These are phyloP conservation scores for Singerocomus inundabilis DNA, from an alignment of 1,284 basidiomycete species.

Conservation along the genomic window DNA sequence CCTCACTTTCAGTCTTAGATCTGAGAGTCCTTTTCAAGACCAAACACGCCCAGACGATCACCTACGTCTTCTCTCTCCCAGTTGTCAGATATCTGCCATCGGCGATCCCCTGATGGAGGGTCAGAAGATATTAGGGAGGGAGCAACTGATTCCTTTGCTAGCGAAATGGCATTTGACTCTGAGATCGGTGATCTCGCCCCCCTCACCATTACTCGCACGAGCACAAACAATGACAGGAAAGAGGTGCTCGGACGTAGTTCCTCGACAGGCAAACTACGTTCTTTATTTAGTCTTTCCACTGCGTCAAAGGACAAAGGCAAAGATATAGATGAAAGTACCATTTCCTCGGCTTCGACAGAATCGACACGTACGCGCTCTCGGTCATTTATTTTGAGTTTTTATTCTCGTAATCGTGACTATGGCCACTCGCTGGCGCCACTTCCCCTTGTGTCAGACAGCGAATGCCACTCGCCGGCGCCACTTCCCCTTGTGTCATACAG, in stretches of 20 bases:
- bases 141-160: slow-evolving; percentile 50
- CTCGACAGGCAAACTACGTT: slow-evolving; percentile 49
- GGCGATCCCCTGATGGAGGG: too few species aligned
- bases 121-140: too few species aligned
- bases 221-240: slow-evolving; percentile 34
- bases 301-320: slow-evolving; percentile 26
- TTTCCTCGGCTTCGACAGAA: slow-evolving; percentile 28
- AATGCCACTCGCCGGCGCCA: too few species aligned
- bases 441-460: too few species aligned
- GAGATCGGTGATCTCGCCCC: slow-evolving; percentile 68
- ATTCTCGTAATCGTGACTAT: slow-evolving; percentile 51
- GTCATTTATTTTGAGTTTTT: slow-evolving; percentile 64
- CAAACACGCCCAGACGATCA: slow-evolving; percentile 18
- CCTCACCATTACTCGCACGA: slow-evolving; percentile 56
- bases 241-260: slow-evolving; percentile 49
- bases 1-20: too few species aligned
- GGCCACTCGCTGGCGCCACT: slow-evolving; percentile 74
- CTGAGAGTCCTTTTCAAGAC: slow-evolving; percentile 20
- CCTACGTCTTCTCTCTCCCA: slow-evolving; percentile 27
- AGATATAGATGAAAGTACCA: slow-evolving; percentile 28
- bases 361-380: slow-evolving; percentile 58
- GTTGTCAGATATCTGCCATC: slow-evolving; percentile 11
- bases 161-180: slow-evolving; percentile 62
- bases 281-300: slow-evolving; percentile 36
- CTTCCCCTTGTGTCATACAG: slow-evolving; percentile 69